Evolutionary conservation across 305 asterid genomes (phyloP), one percentile per base, ranked within the genome.

Genomic region (Caryopteris hybrid): DNA sequence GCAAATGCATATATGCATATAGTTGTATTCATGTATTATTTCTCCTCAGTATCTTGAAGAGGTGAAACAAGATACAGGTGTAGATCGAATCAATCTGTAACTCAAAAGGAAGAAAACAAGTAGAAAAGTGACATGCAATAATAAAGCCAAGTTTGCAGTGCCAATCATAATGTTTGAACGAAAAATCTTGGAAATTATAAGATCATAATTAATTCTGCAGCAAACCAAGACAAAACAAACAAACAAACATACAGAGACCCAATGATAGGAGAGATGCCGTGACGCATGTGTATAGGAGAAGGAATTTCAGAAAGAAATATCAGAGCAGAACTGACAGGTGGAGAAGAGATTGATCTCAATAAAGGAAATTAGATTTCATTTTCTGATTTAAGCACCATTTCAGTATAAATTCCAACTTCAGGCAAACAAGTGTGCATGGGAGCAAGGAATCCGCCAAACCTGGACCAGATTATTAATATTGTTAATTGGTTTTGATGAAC

Each of bases 211-310:
- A 25, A 59, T 38, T 38, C 43, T 38, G 43, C 12, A 4, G 31
- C 4, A 25, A 25, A 25, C 31, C 31, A 25, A 25, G 31, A 25
- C 31, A 25, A 25, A 25, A 25, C 2, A 1, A 25, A 25, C 2
- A 25, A 25, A 4, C 3, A 25, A 4, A 4, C 2, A 2, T 4
- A 25, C 3, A 25, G 31, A 25, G 3, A 25, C 41, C 6, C 41
- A 36, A 6, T 6, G 11, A 36, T 9, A 36, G 10, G 12, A 0
- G 10, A 36, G 57, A 48, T 33, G 34, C 29, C 27, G 34, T 64
- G 70, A 29, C 70, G 61, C 38, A 50, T 64, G 70, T 64, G 16
- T 13, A 36, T 7, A 50, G 50, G 16, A 64, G 70, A 36, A 31
- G 45, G 25, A 63, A 42, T 42, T 42, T 61, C n/a, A 61, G 54